phyloP scores from a whole-genome alignment of 352 stramenopile species.

The Phytophthora boehmeriae region DNA sequence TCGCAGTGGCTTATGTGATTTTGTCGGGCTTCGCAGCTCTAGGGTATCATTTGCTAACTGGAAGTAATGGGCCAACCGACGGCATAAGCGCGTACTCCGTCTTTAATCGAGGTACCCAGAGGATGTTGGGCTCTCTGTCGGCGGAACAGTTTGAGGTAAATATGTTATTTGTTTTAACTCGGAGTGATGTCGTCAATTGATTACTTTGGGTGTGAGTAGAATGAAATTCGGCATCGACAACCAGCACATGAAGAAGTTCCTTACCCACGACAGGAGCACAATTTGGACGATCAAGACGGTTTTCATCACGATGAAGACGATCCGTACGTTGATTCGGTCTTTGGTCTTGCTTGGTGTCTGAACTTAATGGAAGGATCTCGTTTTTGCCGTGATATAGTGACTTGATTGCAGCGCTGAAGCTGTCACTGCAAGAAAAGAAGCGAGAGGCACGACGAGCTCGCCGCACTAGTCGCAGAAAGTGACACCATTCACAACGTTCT shows the following conservation, averaged over 20 bases:
- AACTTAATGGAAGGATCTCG: slow-evolving; percentile 4
- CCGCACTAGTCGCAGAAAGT: slow-evolving; percentile 47
- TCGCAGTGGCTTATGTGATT: slow-evolving; percentile 69
- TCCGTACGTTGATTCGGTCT: slow-evolving; percentile 37
- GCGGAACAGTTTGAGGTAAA: slow-evolving; percentile 85
- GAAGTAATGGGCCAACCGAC: slow-evolving; percentile 15
- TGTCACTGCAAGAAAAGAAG: slow-evolving; percentile 76
- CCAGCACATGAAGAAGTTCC: slow-evolving; percentile 31
- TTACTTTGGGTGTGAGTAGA: slow-evolving; percentile 37
- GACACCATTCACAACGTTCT: slow-evolving; percentile 4
- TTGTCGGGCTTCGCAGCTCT: slow-evolving; percentile 55
- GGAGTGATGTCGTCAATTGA: too few relatives aligned
- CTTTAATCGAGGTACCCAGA: slow-evolving; percentile 70
- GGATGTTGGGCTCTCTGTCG: slow-evolving; percentile 81
- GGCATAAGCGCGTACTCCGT: slow-evolving; percentile 83
- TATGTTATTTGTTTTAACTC: neutral
- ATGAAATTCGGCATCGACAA: slow-evolving; percentile 75
- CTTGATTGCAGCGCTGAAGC: slow-evolving; percentile 51
- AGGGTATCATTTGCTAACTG: slow-evolving; percentile 42
- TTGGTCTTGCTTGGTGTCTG: neutral
- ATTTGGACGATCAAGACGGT: slow-evolving; percentile 24
- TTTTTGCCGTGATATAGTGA: slow-evolving; percentile 39
- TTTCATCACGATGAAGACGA: slow-evolving; percentile 46
- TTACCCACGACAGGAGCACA: slow-evolving; percentile 4
- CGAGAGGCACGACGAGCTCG: slow-evolving; percentile 50